These are phyloP conservation scores for Phytophthora fragariaefolia DNA, from an alignment of 352 stramenopile species.

Conservation along the genomic window DNA sequence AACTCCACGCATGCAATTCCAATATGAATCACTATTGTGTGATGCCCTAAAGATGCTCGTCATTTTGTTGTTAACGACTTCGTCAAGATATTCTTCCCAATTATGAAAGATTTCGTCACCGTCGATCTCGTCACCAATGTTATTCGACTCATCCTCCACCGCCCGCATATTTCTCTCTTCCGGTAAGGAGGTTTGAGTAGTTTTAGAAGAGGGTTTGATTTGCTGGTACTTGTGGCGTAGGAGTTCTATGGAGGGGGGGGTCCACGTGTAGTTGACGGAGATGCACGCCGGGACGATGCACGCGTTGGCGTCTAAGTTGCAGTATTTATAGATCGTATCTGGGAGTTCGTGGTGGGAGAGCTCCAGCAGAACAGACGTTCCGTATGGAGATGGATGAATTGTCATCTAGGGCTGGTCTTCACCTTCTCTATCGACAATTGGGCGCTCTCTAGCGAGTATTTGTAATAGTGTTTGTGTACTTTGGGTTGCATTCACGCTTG, in stretches of 20 bases:
- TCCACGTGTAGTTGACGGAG: background rate
- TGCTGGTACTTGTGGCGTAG: background rate
- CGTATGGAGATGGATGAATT: too few relatives aligned
- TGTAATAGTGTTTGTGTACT: background rate
- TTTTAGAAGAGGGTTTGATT: background rate
- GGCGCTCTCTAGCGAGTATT: background rate
- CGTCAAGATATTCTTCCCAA: background rate
- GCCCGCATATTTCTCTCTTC: background rate
- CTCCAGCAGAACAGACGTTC: too few relatives aligned
- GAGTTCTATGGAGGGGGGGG: background rate
- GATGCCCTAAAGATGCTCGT: too few relatives aligned
- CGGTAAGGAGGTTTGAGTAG: background rate
- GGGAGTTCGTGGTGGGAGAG: too few relatives aligned
- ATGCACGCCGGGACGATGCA: too few relatives aligned
- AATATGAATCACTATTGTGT: too few relatives aligned
- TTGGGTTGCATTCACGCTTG: background rate
- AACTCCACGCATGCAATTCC: too few relatives aligned
- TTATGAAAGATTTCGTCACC: background rate
- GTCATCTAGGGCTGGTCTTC: background rate
- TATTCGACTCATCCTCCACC: background rate
- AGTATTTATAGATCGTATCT: too few relatives aligned
- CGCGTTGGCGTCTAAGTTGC: too few relatives aligned
- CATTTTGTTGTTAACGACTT: too few relatives aligned
- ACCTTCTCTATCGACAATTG: background rate
- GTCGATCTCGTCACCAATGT: background rate